Evolutionary conservation across 495 filamentous ascomycete genomes (phyloP), one percentile per base, ranked within the genome.

Genomic region (Xylaria venustula): DNA sequence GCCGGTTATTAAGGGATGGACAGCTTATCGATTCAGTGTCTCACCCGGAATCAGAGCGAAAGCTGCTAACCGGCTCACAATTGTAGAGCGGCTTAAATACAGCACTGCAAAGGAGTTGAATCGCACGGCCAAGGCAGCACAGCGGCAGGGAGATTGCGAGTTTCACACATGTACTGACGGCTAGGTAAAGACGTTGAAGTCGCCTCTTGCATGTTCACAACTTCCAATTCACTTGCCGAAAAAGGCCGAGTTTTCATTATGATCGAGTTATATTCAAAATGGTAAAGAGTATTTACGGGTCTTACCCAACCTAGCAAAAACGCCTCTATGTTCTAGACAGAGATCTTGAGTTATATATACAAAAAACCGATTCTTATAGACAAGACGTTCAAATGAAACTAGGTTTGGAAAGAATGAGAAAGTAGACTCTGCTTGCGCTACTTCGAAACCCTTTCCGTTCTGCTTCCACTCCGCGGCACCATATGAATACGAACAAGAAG

Each of bases 291-390:
- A 40, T 40, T 5, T 26, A 36, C 20, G 36, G 42, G 36, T 22
- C 51, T 12, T 28, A 28, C 12, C 30, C 30, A 42, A 54, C 36
- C 37, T 30, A 41, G 9, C 20, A 42, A 54, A 40, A 54, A 54
- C 51, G 51, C 51, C 51, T 54, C 51, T 54, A 54, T 54, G 51
- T 26, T 41, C 51, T 54, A 41, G 51, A 54, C 51, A 54, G 32
- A 41, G 36, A 41, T 54, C 36, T 19, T n/a, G n/a, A n/a, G 23
- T 41, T 26, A 26, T 54, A 54, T 54, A 54, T 54, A 54, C 51
- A 54, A 41, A 54, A 54, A 12, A 3, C 6, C 15, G 36, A 17
- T 41, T 54, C 36, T 26, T 42, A 54, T 22, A 54, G 36, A 54
- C 22, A 42, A 42, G 42, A 7, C 12, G 12, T 7, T 17, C 1